phyloP scores from a whole-genome alignment of 805 yeast genomes.

The Myxozyma sirexii region DNA sequence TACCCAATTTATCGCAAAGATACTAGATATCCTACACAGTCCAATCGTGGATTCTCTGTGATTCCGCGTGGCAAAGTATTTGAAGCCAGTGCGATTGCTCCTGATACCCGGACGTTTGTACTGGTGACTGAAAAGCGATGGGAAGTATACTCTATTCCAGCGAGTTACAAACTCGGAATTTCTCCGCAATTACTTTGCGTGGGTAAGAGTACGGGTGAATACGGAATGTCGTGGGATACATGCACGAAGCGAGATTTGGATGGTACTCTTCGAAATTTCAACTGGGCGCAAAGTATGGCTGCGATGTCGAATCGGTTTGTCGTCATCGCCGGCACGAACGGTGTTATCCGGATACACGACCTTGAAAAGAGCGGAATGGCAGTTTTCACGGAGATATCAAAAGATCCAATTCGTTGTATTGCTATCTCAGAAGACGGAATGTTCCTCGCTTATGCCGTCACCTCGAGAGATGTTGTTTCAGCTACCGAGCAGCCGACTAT shows the following conservation, averaged over 20 bases:
- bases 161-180: constrained; percentile 46
- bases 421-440: constrained; percentile 67
- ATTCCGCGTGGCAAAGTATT: constrained; percentile 49
- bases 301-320: constrained; percentile 59
- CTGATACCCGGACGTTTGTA: constrained; percentile 65
- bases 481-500: constrained; percentile 77
- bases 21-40: constrained; percentile 56
- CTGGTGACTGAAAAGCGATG: constrained; percentile 68
- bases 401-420: constrained; percentile 77
- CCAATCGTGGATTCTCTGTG: constrained; percentile 51
- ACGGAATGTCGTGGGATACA: constrained; percentile 50
- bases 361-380: constrained; percentile 59
- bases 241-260: constrained; percentile 20
- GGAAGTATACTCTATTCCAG: constrained; percentile 65
- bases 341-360: constrained; percentile 68
- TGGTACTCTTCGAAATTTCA: constrained; percentile 17
- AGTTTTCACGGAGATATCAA: constrained; percentile 67
- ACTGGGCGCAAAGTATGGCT: constrained; percentile 40
- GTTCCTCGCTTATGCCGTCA: constrained; percentile 76
- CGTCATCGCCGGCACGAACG: constrained; percentile 72
- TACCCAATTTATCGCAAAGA: constrained; percentile 79
- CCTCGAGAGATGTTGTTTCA: constrained; percentile 71
- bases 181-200: constrained; percentile 64
- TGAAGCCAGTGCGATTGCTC: constrained; percentile 62
- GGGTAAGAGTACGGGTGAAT: constrained; percentile 71